Base-by-base conservation (phyloP, 2,329 filamentous ascomycete species). In the Trichoderma harzianum region DNA sequence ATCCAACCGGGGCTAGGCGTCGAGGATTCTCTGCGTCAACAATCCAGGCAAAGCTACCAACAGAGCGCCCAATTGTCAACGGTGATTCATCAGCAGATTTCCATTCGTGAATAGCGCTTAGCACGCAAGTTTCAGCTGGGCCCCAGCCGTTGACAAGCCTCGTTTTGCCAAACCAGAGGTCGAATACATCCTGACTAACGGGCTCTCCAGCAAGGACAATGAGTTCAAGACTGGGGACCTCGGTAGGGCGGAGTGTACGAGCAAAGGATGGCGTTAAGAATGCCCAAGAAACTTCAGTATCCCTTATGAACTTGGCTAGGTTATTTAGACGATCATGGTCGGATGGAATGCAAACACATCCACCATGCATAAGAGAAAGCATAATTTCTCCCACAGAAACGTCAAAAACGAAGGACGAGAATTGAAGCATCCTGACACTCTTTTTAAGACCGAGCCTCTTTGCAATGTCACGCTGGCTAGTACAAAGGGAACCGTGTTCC, bases 401-500 rank as follows among this genome's bases (percentile, higher is more conserved):
- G 47, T 70, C 73, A 53, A 74, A 74, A 6, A 67, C 67, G 58
- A 71, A 71, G 5, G 73, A 72, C 11, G 66, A 61, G 36, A 74
- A 74, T n/a, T 74, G 73, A n/a, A 74, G 71, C 39, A 70, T 71
- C 8, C 64, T 58, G n/a, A 69, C 71, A 12, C 34, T 36, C 6
- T 14, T 53, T 3, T 18, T 72, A 3, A 65, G 24, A 30, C 32
- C 51, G n/a, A 72, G 71, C 24, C 65, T 43, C 51, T 72, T 72
- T 18, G 53, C 58, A 21, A 53, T 61, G 61, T 65, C 69, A 57
- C 61, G 34, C 36, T 71, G 69, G 34, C 61, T 65, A 10, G 69
- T 85, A 74, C 83, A 82, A 14, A 86, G 82, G 62, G 83, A 83
- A 61, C 84, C 84, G 70, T 87, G 76, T 18, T 74, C 72, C 62